Base-by-base conservation (phyloP, 2,329 filamentous ascomycete genomes). In the Claviceps spartinae region DNA sequence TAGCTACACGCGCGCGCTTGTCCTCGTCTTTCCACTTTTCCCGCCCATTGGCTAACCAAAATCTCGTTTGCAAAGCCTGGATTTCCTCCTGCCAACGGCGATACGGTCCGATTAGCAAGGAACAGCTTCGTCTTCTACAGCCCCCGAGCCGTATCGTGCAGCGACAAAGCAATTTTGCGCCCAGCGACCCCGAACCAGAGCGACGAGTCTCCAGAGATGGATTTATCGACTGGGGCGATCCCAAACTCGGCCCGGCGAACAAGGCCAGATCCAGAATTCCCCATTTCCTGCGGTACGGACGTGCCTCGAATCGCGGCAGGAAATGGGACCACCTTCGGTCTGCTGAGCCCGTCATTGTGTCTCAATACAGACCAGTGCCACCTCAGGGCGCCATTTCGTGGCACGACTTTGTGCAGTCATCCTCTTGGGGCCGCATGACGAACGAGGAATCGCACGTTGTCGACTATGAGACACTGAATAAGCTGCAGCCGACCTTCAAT, bases 271-370 rank as follows among this genome's bases (percentile, higher is more conserved):
- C 62, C 22, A 69, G 63, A 54, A 63, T 79, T 20, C 72, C 73
- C 49, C 68, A 69, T 50, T 64, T 78, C 22, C 69, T 79, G 49
- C 67, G 65, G 59, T 62, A 76, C 57, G 71, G 76, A 45, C 72
- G 72, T 64, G 63, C 73, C 62, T 67, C 67, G 24, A 64, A 59
- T 56, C 64, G 62, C 47, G 77, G 77, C 3, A 71, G 76, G 54
- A 74, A 74, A 65, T 81, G 78, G 77, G 78, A 82, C 58, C 77
- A 82, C 59, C 62, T 81, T 49, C 75, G 78, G 50, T 75, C 76
- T 2, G 70, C 74, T 37, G 78, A 81, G 54, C 78, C 78, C 4
- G 77, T 81, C 56, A 79, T 82, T 56, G 74, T 81, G 47, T 68
- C 76, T 24, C 69, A 70, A 42, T 72, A 75, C 55, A 65, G 66